Evolutionary conservation across 495 filamentous ascomycete genomes (phyloP), one percentile per base, ranked within the genome.

Genomic region (Tuber calosporum): DNA sequence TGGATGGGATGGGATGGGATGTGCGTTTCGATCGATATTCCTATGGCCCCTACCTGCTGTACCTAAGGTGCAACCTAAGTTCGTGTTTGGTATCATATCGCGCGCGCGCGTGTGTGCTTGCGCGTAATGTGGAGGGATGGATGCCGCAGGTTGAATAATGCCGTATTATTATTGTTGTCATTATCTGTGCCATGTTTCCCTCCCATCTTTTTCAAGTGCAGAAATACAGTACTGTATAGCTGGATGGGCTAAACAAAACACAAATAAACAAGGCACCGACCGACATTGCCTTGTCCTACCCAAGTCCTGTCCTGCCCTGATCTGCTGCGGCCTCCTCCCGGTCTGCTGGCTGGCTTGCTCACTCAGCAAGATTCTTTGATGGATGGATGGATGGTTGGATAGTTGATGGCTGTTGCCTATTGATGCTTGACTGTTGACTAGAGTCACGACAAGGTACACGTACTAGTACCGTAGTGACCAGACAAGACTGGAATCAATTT

Each of bases 401-500:
- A 17, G n/a, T n/a, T n/a, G 53, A 62, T 62, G 53, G 53, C 4
- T 62, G 53, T 62, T 62, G 53, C 53, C 53, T 62, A 26, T 62
- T 34, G 48, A 53, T 53, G 48, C n/a, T 53, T 9, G 11, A 53
- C 53, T 15, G 26, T 34, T 17, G 53, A 5, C 13, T 11, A 15
- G 19, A 22, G 43, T 45, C 4, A 5, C 43, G 43, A 20, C 43
- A 45, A 45, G 43, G 43, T n/a, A n/a, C n/a, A n/a, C n/a, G n/a
- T n/a, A n/a, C n/a, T n/a, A n/a, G n/a, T n/a, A n/a, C n/a, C n/a
- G n/a, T 45, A 19, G 43, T 45, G 43, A 45, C 43, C 43, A 19
- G 43, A 45, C 43, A 45, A 19, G 17, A 22, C 43, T 20, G 7
- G 19, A 45, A 20, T 45, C 22, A 45, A 22, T 45, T 45, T 45